These are phyloP conservation scores for Chrysanthemum lavandulifolium DNA, from an alignment of 129 eudicot genomes.

Conservation along the genomic window DNA sequence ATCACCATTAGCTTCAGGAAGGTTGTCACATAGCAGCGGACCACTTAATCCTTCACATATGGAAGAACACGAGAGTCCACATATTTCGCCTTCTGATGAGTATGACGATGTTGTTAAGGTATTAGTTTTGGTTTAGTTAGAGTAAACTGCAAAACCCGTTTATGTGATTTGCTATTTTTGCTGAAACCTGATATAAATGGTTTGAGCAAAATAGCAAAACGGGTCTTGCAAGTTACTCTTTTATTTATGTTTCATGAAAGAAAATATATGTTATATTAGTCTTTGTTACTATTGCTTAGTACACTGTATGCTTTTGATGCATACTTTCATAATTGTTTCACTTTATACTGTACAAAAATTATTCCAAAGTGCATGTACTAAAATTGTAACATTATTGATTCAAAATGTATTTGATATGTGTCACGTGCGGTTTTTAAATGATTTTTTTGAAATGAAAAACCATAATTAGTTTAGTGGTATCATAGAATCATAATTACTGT, in stretches of 20 bases:
- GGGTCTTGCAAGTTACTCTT: background rate
- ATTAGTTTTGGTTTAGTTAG: background rate
- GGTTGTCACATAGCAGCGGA: slow-evolving; percentile 93
- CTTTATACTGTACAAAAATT: slow-evolving; percentile 1
- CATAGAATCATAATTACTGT: too few relatives aligned
- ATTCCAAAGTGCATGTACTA: background rate
- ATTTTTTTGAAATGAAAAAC: too few relatives aligned
- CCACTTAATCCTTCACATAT: slow-evolving; percentile 71
- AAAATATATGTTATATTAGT: background rate
- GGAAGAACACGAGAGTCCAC: slow-evolving; percentile 74
- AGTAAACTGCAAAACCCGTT: too few relatives aligned
- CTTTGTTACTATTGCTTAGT: background rate
- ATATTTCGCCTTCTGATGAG: slow-evolving; percentile 78
- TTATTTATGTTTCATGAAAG: background rate
- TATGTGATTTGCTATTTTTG: too few relatives aligned
- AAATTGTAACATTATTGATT: background rate
- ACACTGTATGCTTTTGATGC: background rate
- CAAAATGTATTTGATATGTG: background rate
- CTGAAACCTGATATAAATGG: too few relatives aligned
- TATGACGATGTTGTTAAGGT: slow-evolving; percentile 94
- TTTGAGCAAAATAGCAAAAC: too few relatives aligned
- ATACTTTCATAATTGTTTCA: slow-evolving; percentile 2
- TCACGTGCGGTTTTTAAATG: background rate
- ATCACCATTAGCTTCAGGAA: slow-evolving; percentile 97
- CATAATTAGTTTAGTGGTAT: too few relatives aligned